phyloP scores from a whole-genome alignment of 2,329 filamentous ascomycete genomes.

The Fusarium drepaniforme region DNA sequence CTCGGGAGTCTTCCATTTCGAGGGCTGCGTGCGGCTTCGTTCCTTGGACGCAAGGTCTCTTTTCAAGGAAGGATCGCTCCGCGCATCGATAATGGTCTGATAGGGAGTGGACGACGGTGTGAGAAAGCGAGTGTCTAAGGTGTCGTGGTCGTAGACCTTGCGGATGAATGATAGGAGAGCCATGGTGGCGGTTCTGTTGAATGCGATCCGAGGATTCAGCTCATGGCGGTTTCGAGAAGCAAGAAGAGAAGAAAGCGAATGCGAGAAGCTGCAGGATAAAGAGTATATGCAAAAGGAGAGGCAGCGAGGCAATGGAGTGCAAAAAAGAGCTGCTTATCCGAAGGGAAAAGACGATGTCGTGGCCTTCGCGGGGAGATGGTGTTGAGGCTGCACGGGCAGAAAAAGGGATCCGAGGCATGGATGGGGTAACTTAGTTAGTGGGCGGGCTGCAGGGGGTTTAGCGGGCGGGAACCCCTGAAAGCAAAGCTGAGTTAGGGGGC shows the following conservation, averaged over 20 bases:
- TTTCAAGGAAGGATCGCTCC: constrained; percentile 55
- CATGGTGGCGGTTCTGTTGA: constrained; percentile 50
- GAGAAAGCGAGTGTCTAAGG: constrained; percentile 73
- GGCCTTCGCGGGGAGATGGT: constrained; percentile 43
- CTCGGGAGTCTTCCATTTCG: constrained; percentile 89
- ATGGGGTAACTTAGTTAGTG: constrained; percentile 11
- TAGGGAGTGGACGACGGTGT: constrained; percentile 78
- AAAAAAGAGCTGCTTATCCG: constrained; percentile 1
- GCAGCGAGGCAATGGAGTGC: neutral
- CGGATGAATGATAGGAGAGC: constrained; percentile 57
- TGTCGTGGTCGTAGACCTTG: constrained; percentile 74
- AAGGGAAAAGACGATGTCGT: constrained; percentile 37
- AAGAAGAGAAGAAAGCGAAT: neutral
- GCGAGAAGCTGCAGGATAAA: constrained; percentile 4
- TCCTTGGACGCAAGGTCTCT: constrained; percentile 51
- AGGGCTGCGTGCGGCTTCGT: constrained; percentile 62
- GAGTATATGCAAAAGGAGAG: constrained; percentile 5
- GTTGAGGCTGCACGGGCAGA: constrained; percentile 24
- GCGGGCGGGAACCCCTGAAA: constrained; percentile 37
- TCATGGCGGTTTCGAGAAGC: constrained; percentile 31
- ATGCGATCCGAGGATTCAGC: constrained; percentile 29
- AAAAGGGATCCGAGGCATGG: constrained; percentile 39
- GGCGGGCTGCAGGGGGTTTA: constrained; percentile 32
- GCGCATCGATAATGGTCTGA: constrained; percentile 66
- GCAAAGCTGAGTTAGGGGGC: constrained; percentile 27